phyloP scores from a whole-genome alignment of 805 yeast genomes.

The Candida lessepsii region DNA sequence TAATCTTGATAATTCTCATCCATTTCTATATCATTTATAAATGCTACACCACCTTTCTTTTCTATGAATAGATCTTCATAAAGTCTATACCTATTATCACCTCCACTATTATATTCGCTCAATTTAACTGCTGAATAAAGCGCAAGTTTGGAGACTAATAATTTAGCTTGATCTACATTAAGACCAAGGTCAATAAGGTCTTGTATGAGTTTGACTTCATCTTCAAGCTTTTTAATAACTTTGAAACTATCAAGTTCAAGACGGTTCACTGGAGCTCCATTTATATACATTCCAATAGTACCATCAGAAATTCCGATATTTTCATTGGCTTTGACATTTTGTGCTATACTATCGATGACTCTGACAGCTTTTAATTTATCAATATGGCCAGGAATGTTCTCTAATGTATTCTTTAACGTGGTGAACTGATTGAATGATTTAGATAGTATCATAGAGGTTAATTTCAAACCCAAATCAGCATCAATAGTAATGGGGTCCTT shows the following conservation, averaged over 20 bases:
- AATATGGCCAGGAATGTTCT: slow-evolving; percentile 48
- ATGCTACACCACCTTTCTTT: slow-evolving; percentile 49
- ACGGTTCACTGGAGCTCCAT: slow-evolving; percentile 62
- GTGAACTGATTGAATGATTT: slow-evolving; percentile 25
- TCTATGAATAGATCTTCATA: slow-evolving; percentile 24
- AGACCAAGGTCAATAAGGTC: slow-evolving; percentile 31
- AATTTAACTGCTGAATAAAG: slow-evolving; percentile 40
- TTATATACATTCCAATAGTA: slow-evolving; percentile 56
- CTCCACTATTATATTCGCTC: slow-evolving; percentile 35
- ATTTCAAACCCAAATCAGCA: slow-evolving; percentile 36
- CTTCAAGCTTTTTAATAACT: slow-evolving; percentile 37
- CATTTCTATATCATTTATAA: slow-evolving; percentile 72
- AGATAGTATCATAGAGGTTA: slow-evolving; percentile 38
- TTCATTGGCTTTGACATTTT: slow-evolving; percentile 18
- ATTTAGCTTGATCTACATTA: slow-evolving; percentile 29
- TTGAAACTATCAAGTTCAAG: slow-evolving; percentile 43
- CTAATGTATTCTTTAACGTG: slow-evolving; percentile 37
- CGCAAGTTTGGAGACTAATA: slow-evolving; percentile 36
- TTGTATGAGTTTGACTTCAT: slow-evolving; percentile 24
- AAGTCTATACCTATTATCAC: slow-evolving; percentile 35
- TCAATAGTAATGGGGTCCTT: slow-evolving; percentile 5
- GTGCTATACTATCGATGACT: neutral
- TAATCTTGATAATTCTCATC: slow-evolving; percentile 55
- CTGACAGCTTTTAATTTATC: slow-evolving; percentile 1
- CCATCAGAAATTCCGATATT: slow-evolving; percentile 37